Conservation (phyloP, 768 basidiomycete species). For the Terana coerulea region DNA sequence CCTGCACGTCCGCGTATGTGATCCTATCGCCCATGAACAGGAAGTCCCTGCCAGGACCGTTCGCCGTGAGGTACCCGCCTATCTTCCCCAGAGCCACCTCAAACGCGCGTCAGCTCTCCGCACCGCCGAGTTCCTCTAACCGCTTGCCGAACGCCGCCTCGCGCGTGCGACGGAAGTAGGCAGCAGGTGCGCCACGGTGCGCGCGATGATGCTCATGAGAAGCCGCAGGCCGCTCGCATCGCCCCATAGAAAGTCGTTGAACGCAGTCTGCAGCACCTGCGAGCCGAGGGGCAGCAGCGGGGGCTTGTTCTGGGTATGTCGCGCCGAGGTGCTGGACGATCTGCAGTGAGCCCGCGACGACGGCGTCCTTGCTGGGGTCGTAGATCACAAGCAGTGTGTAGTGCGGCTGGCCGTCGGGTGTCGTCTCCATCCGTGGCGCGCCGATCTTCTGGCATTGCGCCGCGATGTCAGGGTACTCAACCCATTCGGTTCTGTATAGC, state of each 20-base stretch:
- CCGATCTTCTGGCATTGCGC: constrained; percentile 32
- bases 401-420: constrained; percentile 27
- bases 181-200: no score
- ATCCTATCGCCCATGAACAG: constrained; percentile 33
- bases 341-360: constrained; percentile 39
- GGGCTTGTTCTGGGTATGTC: constrained; percentile 41
- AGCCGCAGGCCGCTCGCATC: no score
- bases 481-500: constrained; percentile 44
- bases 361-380: constrained; percentile 38
- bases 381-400: constrained; percentile 51
- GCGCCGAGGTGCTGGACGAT: constrained; percentile 52
- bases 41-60: constrained; percentile 7
- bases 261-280: constrained; percentile 37
- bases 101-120: constrained; percentile 35
- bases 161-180: constrained; percentile 39
- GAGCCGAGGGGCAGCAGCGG: constrained; percentile 36
- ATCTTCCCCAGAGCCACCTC: constrained; percentile 28
- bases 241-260: no score
- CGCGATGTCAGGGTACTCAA: constrained; percentile 51
- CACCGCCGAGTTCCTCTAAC: constrained; percentile 32
- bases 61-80: constrained; percentile 9
- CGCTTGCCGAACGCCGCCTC: constrained; percentile 29
- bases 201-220: no score
- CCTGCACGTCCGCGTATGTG: constrained; percentile 39
- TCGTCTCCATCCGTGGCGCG: constrained; percentile 30